Base-by-base conservation (phyloP, 345 rosid species). In the Cardamine chenopodiifolia region DNA sequence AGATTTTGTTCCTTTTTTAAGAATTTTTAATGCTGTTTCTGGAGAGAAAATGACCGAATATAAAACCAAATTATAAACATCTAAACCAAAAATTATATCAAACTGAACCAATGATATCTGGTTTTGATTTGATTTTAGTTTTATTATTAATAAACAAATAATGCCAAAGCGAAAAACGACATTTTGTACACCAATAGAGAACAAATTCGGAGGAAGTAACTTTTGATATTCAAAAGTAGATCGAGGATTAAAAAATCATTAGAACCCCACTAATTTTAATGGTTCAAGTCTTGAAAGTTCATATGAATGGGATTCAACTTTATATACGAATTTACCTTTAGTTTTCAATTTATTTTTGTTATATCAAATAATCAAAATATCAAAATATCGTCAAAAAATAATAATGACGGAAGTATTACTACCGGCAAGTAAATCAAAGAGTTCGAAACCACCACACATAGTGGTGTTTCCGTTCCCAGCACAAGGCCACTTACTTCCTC, bases 391-490 rank as follows among this genome's bases (percentile, higher is more conserved):
- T 14, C 18, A 19, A 48, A 19, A 8, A 48, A 6, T 0, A n/a
- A 45, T 50, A 53, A 22, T 11, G 8, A 20, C 37, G 55, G 32
- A 58, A 11, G 0, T 56, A 35, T 7, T 8, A 14, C 5, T 9
- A 6, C 65, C 32, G 28, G 26, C 0, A 18, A 54, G 4, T 18
- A 39, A 12, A 69, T 25, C 64, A 35, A 54, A 22, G 20, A 25
- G 0, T 55, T 23, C 17, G 0, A 59, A 35, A 23, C 77, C 83
- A 9, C 78, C 84, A 1, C 96, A 89, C 74, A 19, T 91, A 14
- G 73, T 86, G 14, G 76, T 89, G 48, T 88, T 89, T 60, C 91
- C 93, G 0, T 83, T 74, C 75, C 92, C 97, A 32, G 97, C 94
- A 1, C 90, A 88, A 72, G 96, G 96, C 72, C 96, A 89, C 80